A percentile compares a stretch with the other conserved stretches of the same genome.
These are phyloP conservation scores for Kingdonia uniflora DNA, from an alignment of 164 flowering plant species.

Conservation along the genomic window DNA sequence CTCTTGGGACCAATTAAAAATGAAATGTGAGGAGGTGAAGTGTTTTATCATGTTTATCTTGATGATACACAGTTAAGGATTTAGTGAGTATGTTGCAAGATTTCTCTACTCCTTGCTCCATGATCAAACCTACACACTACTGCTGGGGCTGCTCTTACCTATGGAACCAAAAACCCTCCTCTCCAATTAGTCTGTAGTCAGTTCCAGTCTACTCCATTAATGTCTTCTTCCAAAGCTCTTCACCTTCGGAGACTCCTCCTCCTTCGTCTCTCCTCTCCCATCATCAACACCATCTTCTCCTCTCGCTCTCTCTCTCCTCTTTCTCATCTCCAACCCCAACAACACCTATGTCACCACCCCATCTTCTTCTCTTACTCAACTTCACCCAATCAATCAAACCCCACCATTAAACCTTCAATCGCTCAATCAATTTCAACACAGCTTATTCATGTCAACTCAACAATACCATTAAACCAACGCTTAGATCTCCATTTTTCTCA, in stretches of 20 bases:
- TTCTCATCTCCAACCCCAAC: neutral
- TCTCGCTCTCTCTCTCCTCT: slow-evolving; percentile 9
- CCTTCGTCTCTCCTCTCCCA: slow-evolving; percentile 22
- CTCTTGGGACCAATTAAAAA: too few species aligned
- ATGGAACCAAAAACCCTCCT: too few species aligned
- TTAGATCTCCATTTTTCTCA: slow-evolving; percentile 68
- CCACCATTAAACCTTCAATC: slow-evolving; percentile 4
- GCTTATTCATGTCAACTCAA: slow-evolving; percentile 41
- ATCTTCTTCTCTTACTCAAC: slow-evolving; percentile 3
- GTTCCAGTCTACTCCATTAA: too few species aligned
- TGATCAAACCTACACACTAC: too few species aligned
- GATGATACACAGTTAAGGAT: too few species aligned
- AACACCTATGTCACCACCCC: neutral
- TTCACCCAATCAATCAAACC: neutral
- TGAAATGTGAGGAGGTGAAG: too few species aligned
- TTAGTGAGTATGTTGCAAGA: too few species aligned
- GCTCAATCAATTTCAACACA: slow-evolving; percentile 48
- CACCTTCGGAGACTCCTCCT: slow-evolving; percentile 32
- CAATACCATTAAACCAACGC: slow-evolving; percentile 32
- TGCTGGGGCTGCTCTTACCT: too few species aligned
- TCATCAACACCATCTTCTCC: slow-evolving; percentile 8
- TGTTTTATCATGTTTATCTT: too few species aligned
- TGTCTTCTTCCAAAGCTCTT: too few species aligned
- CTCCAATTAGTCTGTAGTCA: too few species aligned
- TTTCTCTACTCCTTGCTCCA: too few species aligned